These are phyloP conservation scores for Clarkia xantiana DNA, from an alignment of 345 rosid species.

Conservation along the genomic window DNA sequence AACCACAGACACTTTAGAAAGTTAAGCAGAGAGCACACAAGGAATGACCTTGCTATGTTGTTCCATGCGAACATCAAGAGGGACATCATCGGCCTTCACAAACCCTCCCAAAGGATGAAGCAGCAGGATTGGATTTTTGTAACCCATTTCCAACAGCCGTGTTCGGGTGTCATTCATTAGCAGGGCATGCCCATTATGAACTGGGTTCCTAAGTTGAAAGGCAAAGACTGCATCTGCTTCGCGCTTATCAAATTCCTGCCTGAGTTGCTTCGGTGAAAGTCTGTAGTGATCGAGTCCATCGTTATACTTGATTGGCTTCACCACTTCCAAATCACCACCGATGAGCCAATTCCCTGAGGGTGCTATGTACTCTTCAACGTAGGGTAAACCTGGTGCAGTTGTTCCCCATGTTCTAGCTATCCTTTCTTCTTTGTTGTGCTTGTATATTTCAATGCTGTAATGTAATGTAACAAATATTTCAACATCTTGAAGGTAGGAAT, in stretches of 20 bases:
- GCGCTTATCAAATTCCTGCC: conserved; percentile 68
- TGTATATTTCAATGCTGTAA: conserved; percentile 74
- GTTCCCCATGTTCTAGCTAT: conserved; percentile 95
- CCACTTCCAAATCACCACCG: conserved; percentile 83
- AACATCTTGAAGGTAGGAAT: no score
- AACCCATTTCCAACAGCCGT: conserved; percentile 80
- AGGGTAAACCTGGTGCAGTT: conserved; percentile 78
- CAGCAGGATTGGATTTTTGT: conserved; percentile 71
- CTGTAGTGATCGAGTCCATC: conserved; percentile 96
- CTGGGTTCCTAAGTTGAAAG: conserved; percentile 87
- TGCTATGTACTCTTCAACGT: conserved; percentile 60
- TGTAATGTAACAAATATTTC: conserved; percentile 26
- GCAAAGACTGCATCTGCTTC: conserved; percentile 96
- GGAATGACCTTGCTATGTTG: conserved; percentile 69
- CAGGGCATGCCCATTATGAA: conserved; percentile 89
- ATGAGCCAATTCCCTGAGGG: conserved; percentile 88
- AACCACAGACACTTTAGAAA: background rate
- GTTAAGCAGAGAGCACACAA: background rate
- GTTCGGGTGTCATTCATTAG: conserved; percentile 84
- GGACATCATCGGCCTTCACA: conserved; percentile 90
- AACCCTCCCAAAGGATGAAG: conserved; percentile 97
- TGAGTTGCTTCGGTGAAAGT: conserved; percentile 74
- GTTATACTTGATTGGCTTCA: conserved; percentile 60
- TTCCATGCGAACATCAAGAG: conserved; percentile 88
- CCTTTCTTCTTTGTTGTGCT: conserved; percentile 88